Evolutionary conservation across 495 filamentous ascomycete genomes (phyloP).

Genomic region (Neurospora sp.): DNA sequence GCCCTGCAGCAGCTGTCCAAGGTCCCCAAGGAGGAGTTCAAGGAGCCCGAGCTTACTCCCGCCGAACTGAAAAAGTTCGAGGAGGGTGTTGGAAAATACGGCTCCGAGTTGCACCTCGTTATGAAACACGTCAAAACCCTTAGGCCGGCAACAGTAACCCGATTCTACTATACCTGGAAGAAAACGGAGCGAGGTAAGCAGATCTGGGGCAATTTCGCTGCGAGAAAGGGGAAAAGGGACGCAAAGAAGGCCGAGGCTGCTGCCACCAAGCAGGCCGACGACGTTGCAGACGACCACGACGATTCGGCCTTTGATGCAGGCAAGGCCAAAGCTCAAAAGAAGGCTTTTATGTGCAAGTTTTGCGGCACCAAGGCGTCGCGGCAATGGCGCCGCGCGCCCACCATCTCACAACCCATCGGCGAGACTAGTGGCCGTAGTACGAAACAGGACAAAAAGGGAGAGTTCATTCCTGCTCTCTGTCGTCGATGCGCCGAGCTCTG

Average conservation of each 20-base stretch:
- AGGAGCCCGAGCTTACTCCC: constrained; percentile 70
- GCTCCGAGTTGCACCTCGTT: constrained; percentile 78
- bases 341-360: constrained; percentile 90
- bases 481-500: constrained; percentile 82
- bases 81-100: constrained; percentile 82
- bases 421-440: constrained; percentile 53
- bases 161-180: constrained; percentile 98
- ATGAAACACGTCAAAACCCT: constrained; percentile 79
- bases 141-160: constrained; percentile 65
- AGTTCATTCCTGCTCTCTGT: constrained; percentile 76
- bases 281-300: constrained; percentile 85
- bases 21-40: constrained; percentile 62
- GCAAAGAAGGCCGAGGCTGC: constrained; percentile 52
- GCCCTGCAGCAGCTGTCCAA: constrained; percentile 64
- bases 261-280: constrained; percentile 69
- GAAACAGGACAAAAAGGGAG: constrained; percentile 61
- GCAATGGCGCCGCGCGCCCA: constrained; percentile 88
- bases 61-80: constrained; percentile 84
- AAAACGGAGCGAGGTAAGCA: constrained; percentile 76
- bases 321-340: constrained; percentile 70
- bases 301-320: constrained; percentile 93
- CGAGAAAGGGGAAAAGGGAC: constrained; percentile 80
- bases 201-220: constrained; percentile 83
- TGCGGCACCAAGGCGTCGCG: constrained; percentile 68
- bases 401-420: constrained; percentile 58